Evolutionary conservation across 2,329 filamentous ascomycete species (phyloP).

Genomic region (Talaromyces verruculosus): DNA sequence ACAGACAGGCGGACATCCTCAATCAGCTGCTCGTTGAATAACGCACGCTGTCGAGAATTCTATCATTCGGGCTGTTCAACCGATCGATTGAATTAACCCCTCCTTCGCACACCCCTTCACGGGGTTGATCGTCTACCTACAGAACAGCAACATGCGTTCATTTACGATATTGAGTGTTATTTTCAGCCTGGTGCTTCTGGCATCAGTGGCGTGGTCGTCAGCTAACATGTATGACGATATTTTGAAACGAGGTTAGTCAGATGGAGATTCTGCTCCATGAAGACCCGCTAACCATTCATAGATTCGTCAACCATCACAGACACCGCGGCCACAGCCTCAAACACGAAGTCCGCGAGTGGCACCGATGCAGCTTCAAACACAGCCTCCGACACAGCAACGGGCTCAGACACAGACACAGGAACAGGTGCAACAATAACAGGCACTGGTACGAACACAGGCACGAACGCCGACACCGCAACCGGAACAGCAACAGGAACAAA

Average conservation of each 20-base stretch:
- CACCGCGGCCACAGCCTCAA: constrained; percentile 23
- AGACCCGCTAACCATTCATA: neutral
- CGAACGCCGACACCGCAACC: neutral
- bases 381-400: constrained; percentile 25
- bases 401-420: constrained; percentile 17
- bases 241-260: constrained; percentile 20
- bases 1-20: neutral
- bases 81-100: constrained; percentile 5
- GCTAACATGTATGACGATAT: constrained; percentile 23
- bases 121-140: constrained; percentile 10
- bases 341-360: neutral
- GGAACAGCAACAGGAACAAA: constrained; percentile 4
- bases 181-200: constrained; percentile 36
- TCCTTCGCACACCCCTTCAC: constrained; percentile 15
- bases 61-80: neutral
- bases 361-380: constrained; percentile 4
- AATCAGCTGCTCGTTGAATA: neutral
- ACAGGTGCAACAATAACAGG: constrained; percentile 21
- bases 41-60: neutral
- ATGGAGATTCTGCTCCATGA: neutral
- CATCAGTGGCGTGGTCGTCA: constrained; percentile 35
- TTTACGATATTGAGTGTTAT: constrained; percentile 33
- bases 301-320: constrained; percentile 14
- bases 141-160: constrained; percentile 35
- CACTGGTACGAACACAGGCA: constrained; percentile 18